Conservation (phyloP, 2,329 filamentous ascomycete genomes). For the Aspergillus pseudonomiae region DNA sequence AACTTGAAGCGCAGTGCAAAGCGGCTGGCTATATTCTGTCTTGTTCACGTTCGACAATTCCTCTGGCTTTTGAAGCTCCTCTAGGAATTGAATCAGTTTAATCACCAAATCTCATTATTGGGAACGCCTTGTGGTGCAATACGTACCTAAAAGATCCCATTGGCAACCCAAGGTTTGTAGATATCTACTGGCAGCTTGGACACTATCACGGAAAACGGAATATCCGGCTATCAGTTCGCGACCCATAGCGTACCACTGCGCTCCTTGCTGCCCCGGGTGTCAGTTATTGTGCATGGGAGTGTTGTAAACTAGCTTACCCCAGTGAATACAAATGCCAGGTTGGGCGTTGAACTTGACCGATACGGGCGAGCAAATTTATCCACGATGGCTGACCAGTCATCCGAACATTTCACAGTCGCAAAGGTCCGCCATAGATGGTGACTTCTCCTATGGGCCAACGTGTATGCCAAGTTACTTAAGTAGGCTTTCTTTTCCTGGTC, state of each 20-base stretch:
- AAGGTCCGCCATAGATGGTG: neutral
- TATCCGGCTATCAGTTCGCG: neutral
- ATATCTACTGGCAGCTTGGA: neutral
- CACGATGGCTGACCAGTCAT: neutral
- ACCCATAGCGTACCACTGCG: neutral
- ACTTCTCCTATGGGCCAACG: neutral
- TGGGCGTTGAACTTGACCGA: neutral
- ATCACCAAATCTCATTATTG: neutral
- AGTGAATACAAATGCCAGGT: constrained; percentile 24
- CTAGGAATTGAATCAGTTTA: neutral
- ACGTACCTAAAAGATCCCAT: neutral
- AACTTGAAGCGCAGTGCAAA: neutral
- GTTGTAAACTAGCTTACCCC: constrained; percentile 7
- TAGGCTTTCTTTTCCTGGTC: neutral
- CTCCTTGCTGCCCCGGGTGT: neutral
- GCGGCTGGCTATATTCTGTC: neutral
- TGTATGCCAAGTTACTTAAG: constrained; percentile 2
- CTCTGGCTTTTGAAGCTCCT: constrained; percentile 1
- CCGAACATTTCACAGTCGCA: neutral
- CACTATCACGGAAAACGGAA: neutral
- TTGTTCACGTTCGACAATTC: neutral
- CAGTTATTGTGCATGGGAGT: neutral
- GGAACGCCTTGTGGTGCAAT: neutral
- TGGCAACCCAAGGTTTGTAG: neutral
- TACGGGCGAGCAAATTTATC: neutral